Evolutionary conservation across 371 early-diverging fungal genomes (phyloP).

Genomic region (Mucor velutinosus): DNA sequence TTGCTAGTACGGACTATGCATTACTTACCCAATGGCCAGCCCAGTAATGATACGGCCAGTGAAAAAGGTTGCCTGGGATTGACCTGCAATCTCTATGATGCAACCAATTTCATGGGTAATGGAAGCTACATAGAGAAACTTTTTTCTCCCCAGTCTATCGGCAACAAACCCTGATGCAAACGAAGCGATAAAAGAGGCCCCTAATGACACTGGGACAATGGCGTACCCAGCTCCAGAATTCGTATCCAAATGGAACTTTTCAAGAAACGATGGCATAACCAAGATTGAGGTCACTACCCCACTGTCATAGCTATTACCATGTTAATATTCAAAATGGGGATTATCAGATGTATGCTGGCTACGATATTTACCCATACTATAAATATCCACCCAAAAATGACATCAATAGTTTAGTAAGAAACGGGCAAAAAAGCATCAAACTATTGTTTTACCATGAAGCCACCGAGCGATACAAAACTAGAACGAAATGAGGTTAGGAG

Average conservation of each 20-base stretch:
- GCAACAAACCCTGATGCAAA: conserved; percentile 44
- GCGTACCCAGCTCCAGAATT: conserved; percentile 22
- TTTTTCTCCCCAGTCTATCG: conserved; percentile 41
- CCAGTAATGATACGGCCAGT: conserved; percentile 77
- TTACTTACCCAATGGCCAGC: conserved; percentile 58
- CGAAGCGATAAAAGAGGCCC: conserved; percentile 34
- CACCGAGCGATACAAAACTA: conserved; percentile 50
- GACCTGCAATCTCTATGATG: conserved; percentile 63
- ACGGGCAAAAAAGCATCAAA: not conserved
- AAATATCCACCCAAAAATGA: not conserved
- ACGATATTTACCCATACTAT: conserved; percentile 35
- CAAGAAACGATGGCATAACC: conserved; percentile 42
- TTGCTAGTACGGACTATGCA: not conserved
- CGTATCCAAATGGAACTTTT: conserved; percentile 19
- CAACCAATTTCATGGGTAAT: conserved; percentile 73
- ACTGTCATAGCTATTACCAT: conserved; percentile 45
- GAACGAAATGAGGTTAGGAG: not conserved
- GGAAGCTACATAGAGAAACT: conserved; percentile 53
- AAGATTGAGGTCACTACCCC: conserved; percentile 48
- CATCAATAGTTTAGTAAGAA: not conserved
- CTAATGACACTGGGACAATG: conserved; percentile 33
- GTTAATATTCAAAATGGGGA: not conserved
- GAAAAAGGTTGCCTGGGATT: conserved; percentile 53
- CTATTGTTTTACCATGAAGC: conserved; percentile 41
- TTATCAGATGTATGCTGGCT: not conserved